A percentile compares a stretch with the other conserved stretches of the same genome.
Conservation (phyloP, 2,329 filamentous ascomycete species). For the Tolypocladium guangdongense region DNA sequence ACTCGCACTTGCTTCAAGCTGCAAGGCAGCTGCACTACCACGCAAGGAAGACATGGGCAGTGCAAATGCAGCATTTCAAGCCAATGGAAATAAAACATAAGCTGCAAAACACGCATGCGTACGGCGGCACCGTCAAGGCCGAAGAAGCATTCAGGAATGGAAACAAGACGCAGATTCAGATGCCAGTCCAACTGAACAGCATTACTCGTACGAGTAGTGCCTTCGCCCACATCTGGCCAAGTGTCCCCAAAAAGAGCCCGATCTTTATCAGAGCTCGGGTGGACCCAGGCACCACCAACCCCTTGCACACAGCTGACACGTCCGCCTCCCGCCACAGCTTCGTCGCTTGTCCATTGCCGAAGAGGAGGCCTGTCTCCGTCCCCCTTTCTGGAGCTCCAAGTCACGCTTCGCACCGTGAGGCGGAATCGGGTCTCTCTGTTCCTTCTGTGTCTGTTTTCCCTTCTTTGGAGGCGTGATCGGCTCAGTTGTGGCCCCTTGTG, state of each 20-base stretch:
- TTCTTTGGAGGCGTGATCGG: not conserved
- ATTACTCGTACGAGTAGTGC: too few relatives aligned
- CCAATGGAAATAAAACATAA: too few relatives aligned
- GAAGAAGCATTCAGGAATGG: not conserved
- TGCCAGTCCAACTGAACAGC: not conserved
- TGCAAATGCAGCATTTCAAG: not conserved
- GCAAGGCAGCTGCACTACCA: too few relatives aligned
- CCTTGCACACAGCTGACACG: not conserved
- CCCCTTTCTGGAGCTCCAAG: not conserved
- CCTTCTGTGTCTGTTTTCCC: not conserved
- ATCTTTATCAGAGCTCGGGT: not conserved
- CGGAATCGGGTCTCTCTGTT: not conserved
- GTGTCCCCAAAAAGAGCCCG: not conserved
- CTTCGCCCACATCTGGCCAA: not conserved
- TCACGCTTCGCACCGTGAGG: not conserved
- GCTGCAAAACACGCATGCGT: not conserved
- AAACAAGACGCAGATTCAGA: not conserved
- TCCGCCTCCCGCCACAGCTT: not conserved
- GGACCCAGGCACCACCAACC: not conserved
- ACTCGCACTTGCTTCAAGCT: too few relatives aligned
- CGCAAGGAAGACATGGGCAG: not conserved
- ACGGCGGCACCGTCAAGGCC: not conserved
- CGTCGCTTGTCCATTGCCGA: conserved; percentile 1
- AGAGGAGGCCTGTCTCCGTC: conserved; percentile 1
- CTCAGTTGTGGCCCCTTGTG: not conserved